Conservation (phyloP, 176 grass and related monocot genomes). For the Carex kokanica region DNA sequence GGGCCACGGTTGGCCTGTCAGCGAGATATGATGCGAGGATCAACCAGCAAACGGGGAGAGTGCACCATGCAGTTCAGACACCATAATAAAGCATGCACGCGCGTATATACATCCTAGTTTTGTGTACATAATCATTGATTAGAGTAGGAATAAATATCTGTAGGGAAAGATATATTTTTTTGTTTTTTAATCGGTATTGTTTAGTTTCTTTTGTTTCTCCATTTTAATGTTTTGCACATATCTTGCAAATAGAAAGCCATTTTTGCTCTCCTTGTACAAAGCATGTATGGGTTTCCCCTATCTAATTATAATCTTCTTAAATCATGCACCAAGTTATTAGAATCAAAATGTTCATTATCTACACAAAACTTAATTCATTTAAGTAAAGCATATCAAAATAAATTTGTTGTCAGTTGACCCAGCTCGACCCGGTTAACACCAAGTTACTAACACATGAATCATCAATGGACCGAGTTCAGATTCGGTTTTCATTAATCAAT, state of each 20-base stretch:
- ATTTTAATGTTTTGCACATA: constrained; percentile 24
- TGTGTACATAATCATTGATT: constrained; percentile 21
- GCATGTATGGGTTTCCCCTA: no score
- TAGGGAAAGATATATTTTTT: not conserved
- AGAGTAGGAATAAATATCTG: constrained; percentile 25
- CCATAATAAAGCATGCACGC: not conserved
- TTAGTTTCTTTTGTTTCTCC: not conserved
- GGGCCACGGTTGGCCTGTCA: constrained; percentile 74
- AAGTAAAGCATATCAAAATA: not conserved
- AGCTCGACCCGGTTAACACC: not conserved
- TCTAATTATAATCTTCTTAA: not conserved
- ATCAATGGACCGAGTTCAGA: not conserved
- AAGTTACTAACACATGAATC: not conserved
- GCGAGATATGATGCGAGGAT: constrained; percentile 56
- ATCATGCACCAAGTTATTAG: not conserved
- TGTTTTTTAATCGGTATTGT: constrained; percentile 9
- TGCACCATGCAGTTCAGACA: constrained; percentile 26
- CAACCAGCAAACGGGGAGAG: constrained; percentile 36
- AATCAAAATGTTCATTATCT: not conserved
- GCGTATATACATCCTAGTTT: not conserved
- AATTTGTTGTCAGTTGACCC: not conserved
- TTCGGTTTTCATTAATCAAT: not conserved
- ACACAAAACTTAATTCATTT: not conserved
- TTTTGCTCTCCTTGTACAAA: not conserved
- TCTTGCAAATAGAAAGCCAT: constrained; percentile 11